These are phyloP conservation scores for Begonia peltatifolia DNA, from an alignment of 306 rosid species.

Conservation along the genomic window DNA sequence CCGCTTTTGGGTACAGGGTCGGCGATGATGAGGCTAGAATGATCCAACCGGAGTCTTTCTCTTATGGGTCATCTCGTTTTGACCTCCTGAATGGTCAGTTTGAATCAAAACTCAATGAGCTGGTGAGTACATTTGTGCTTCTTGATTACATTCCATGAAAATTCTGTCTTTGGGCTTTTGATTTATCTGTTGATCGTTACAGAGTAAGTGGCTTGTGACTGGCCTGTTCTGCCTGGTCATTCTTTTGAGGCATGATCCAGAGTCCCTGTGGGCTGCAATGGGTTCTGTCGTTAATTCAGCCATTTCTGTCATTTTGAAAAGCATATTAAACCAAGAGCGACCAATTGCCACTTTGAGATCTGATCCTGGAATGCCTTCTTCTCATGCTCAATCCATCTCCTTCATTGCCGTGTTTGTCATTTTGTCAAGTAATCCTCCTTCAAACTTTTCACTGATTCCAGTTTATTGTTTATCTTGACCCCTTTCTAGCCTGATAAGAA, in stretches of 20 bases:
- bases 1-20: conserved; percentile 18
- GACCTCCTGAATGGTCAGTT: conserved; percentile 12
- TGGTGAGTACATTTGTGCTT: conserved; percentile 29
- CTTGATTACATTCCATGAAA: too few species aligned
- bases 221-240: conserved; percentile 39
- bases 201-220: conserved; percentile 85
- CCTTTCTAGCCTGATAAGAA: too few species aligned
- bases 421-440: conserved; percentile 44
- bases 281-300: conserved; percentile 54
- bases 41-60: conserved; percentile 42
- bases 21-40: conserved; percentile 28
- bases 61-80: conserved; percentile 20
- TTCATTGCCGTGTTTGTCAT: conserved; percentile 27
- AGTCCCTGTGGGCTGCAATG: conserved; percentile 57
- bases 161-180: too few species aligned
- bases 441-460: conserved; percentile 10
- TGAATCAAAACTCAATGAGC: conserved; percentile 43
- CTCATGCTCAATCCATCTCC: conserved; percentile 79
- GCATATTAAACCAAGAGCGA: conserved; percentile 67
- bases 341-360: conserved; percentile 48
- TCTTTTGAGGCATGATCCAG: conserved; percentile 72
- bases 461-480: too few species aligned
- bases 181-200: conserved; percentile 13
- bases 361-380: conserved; percentile 96
- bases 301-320: conserved; percentile 44